A percentile compares a stretch with the other conserved stretches of the same genome.
These are phyloP conservation scores for Rhodocollybia butyracea DNA, from an alignment of 768 basidiomycete species.

Conservation along the genomic window DNA sequence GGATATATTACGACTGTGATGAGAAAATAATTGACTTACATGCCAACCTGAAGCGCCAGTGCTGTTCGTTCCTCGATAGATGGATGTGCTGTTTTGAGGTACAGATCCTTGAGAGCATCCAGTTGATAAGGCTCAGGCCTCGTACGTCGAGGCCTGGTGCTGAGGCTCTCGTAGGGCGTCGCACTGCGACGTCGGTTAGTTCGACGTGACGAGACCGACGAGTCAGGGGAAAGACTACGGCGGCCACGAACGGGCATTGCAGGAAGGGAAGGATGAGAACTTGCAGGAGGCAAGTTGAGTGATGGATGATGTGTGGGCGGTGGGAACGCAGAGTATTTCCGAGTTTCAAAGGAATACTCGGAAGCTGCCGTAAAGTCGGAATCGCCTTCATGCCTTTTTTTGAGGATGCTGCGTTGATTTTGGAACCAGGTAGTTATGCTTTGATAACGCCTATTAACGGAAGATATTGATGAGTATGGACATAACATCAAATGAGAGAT, in stretches of 20 bases:
- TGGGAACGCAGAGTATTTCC: slow-evolving; percentile 44
- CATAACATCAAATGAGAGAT: slow-evolving; percentile 10
- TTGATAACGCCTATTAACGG: slow-evolving; percentile 60
- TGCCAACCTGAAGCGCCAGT: slow-evolving; percentile 74
- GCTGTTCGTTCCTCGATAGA: slow-evolving; percentile 77
- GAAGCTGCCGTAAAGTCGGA: slow-evolving; percentile 26
- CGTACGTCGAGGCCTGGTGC: slow-evolving; percentile 62
- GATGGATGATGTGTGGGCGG: slow-evolving; percentile 31
- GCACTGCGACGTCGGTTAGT: slow-evolving; percentile 32
- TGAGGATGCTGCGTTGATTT: slow-evolving; percentile 76
- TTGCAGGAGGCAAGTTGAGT: slow-evolving; percentile 19
- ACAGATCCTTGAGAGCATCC: slow-evolving; percentile 68
- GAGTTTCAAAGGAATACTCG: slow-evolving; percentile 26
- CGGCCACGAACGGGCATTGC: background rate
- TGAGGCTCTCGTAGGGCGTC: slow-evolving; percentile 42
- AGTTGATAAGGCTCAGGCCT: slow-evolving; percentile 80
- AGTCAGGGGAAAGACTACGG: slow-evolving; percentile 11
- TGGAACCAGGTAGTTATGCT: slow-evolving; percentile 87
- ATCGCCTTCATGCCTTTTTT: slow-evolving; percentile 66
- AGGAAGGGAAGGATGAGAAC: slow-evolving; percentile 16
- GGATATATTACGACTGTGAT: slow-evolving; percentile 12
- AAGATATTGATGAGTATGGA: slow-evolving; percentile 8
- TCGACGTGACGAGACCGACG: slow-evolving; percentile 35
- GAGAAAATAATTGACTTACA: slow-evolving; percentile 40
- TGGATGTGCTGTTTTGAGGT: slow-evolving; percentile 65